Evolutionary conservation across 2,329 filamentous ascomycete species (phyloP).

Genomic region (Fusarium mundagurra): DNA sequence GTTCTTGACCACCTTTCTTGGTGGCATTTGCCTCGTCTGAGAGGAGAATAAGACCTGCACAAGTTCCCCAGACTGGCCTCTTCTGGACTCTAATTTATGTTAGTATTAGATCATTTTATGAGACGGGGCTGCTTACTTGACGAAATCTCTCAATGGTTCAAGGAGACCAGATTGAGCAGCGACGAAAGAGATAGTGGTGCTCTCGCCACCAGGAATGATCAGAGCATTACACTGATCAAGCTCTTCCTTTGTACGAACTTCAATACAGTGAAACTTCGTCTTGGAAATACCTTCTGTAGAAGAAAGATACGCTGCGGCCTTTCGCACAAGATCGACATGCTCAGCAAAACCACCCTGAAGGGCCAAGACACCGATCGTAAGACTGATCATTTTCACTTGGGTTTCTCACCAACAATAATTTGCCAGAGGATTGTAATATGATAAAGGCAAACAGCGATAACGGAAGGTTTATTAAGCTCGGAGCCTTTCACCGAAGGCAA

Average conservation of each 20-base stretch:
- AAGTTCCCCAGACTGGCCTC: slow-evolving; percentile 94
- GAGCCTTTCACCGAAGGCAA: slow-evolving; percentile 28
- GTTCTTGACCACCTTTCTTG: slow-evolving; percentile 90
- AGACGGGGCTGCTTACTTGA: slow-evolving; percentile 71
- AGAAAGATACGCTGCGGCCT: slow-evolving; percentile 67
- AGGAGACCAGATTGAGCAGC: slow-evolving; percentile 83
- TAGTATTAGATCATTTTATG: not conserved
- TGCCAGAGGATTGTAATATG: not conserved
- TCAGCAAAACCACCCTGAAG: slow-evolving; percentile 95
- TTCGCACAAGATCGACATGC: slow-evolving; percentile 79
- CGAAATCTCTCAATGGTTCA: slow-evolving; percentile 86
- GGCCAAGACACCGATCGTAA: slow-evolving; percentile 72
- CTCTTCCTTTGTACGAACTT: slow-evolving; percentile 81
- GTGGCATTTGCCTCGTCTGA: slow-evolving; percentile 87
- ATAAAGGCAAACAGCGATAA: slow-evolving; percentile 25
- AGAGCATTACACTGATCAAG: slow-evolving; percentile 81
- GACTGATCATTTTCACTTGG: slow-evolving; percentile 37
- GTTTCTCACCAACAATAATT: not conserved
- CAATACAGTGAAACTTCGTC: slow-evolving; percentile 69
- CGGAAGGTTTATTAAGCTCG: slow-evolving; percentile 16
- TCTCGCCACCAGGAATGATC: slow-evolving; percentile 93
- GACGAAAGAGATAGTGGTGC: slow-evolving; percentile 90
- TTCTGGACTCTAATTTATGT: slow-evolving; percentile 67
- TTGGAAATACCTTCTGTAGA: slow-evolving; percentile 34
- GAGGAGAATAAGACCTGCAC: slow-evolving; percentile 91